These are phyloP conservation scores for Clavispora fructus DNA, from an alignment of 805 yeast species.

Conservation along the genomic window DNA sequence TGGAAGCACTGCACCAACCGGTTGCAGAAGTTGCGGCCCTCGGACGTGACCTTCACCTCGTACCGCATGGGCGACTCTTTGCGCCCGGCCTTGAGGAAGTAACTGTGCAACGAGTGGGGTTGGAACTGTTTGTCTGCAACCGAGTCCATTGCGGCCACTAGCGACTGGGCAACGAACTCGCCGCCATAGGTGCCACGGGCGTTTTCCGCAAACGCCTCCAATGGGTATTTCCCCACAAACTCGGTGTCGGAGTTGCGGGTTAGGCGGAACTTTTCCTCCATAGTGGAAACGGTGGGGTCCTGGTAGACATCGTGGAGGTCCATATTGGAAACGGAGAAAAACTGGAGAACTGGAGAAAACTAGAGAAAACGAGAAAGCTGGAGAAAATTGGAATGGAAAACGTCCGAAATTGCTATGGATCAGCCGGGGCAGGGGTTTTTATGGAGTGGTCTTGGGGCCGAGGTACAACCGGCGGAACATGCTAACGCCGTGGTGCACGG, in stretches of 20 bases:
- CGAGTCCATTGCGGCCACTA: constrained; percentile 25
- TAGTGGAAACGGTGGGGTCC: constrained; percentile 7
- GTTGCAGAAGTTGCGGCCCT: constrained; percentile 22
- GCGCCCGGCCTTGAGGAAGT: constrained; percentile 24
- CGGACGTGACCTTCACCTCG: constrained; percentile 18
- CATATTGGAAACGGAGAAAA: constrained; percentile 1
- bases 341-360: no score
- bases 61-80: constrained; percentile 18
- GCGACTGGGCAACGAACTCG: constrained; percentile 21
- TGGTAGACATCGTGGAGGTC: constrained; percentile 8
- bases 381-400: neutral
- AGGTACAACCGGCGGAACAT: neutral
- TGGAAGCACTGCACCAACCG: constrained; percentile 21
- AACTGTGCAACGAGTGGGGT: constrained; percentile 24
- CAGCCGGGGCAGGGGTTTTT: neutral
- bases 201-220: constrained; percentile 17
- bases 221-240: constrained; percentile 21
- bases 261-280: constrained; percentile 18
- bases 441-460: no score
- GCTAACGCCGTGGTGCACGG: neutral
- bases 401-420: neutral
- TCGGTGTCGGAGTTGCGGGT: constrained; percentile 9
- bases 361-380: no score
- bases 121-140: constrained; percentile 17
- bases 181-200: constrained; percentile 28